Evolutionary conservation across 768 basidiomycete genomes (phyloP).

Genomic region (Krasilnikovozyma curviuscula): DNA sequence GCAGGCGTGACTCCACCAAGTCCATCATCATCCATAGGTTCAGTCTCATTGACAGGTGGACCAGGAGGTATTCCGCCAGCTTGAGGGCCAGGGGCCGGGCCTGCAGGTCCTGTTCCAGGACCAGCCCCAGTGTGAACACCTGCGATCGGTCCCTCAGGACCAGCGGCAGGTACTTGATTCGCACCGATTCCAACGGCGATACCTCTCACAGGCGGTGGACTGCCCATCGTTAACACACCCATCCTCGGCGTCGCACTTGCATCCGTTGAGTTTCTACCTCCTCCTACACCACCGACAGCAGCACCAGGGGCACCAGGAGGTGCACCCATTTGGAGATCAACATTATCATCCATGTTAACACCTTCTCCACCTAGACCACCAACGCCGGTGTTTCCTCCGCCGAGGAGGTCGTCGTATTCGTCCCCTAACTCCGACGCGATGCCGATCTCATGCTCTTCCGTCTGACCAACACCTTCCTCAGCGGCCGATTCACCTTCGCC

Average conservation of each 20-base stretch:
- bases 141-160: not conserved
- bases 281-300: no score
- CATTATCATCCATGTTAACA: conserved; percentile 7
- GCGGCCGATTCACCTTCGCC: not conserved
- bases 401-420: no score
- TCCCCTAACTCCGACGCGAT: conserved; percentile 1
- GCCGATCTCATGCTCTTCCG: conserved; percentile 5
- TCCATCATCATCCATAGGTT: not conserved
- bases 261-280: no score
- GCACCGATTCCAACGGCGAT: no score
- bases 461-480: conserved; percentile 9
- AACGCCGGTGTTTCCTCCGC: no score
- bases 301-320: conserved; percentile 11
- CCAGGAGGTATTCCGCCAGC: not conserved
- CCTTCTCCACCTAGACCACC: no score
- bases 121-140: no score
- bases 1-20: no score
- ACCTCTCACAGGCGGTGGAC: no score
- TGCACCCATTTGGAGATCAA: conserved; percentile 12
- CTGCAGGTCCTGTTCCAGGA: not conserved
- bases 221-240: no score
- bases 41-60: not conserved
- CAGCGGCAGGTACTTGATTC: not conserved
- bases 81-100: not conserved
- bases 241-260: no score